phyloP scores from a whole-genome alignment of 1,284 basidiomycete species.

The Grifola frondosa region DNA sequence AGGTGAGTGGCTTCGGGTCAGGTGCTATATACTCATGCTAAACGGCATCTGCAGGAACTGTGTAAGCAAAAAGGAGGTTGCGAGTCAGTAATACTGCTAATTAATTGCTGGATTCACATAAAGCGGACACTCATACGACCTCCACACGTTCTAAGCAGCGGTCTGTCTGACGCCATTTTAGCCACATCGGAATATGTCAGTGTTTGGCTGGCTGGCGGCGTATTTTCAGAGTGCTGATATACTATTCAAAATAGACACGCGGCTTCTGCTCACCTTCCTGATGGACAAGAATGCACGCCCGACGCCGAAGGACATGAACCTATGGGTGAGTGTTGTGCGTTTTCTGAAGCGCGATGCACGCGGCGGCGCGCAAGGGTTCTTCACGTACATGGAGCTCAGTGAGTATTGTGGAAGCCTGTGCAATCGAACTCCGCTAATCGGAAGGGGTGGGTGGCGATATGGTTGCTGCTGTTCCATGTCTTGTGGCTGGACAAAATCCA shows the following conservation, averaged over 20 bases:
- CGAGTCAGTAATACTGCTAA: conserved; percentile 9
- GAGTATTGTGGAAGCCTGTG: conserved; percentile 28
- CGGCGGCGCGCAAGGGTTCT: conserved; percentile 58
- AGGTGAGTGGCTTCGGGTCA: conserved; percentile 9
- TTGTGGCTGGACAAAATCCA: conserved; percentile 44
- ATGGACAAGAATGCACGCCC: conserved; percentile 55
- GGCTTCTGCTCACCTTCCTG: conserved; percentile 58
- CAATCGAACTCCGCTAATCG: too few species aligned
- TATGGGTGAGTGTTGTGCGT: conserved; percentile 63
- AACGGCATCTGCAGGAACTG: conserved; percentile 16
- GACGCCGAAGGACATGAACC: conserved; percentile 54
- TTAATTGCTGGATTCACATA: too few species aligned
- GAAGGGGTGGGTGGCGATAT: conserved; percentile 41
- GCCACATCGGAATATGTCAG: conserved; percentile 53
- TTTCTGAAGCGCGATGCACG: conserved; percentile 56
- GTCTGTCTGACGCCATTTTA: conserved; percentile 26
- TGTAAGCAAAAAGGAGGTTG: conserved; percentile 25
- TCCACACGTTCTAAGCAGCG: background rate
- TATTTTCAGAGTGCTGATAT: too few species aligned
- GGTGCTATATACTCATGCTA: background rate
- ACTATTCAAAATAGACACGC: conserved; percentile 40
- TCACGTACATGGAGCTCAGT: conserved; percentile 65
- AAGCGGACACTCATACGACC: conserved; percentile 42
- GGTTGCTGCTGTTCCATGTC: conserved; percentile 48
- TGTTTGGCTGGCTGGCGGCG: background rate